Percentiles rank a stretch among this genome's conserved stretches.
phyloP scores from a whole-genome alignment of 169 alveolate genomes.

The Plasmodium falciparum region DNA sequence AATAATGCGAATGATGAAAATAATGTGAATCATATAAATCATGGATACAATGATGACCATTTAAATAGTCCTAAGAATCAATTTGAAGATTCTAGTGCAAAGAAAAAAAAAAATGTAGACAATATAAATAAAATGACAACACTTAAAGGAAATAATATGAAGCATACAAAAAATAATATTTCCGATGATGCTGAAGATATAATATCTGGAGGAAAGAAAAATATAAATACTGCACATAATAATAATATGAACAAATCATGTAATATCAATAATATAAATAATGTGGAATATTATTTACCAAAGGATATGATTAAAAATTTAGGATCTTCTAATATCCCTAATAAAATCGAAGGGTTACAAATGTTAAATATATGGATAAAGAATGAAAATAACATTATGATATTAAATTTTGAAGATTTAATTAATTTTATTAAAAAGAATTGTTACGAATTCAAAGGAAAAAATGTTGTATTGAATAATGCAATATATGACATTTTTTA shows the following conservation, averaged over 20 bases:
- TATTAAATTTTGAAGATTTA: slow-evolving; percentile 5
- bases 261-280: neutral
- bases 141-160: too few species aligned
- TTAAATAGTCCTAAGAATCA: too few species aligned
- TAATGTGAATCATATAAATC: too few species aligned
- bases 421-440: slow-evolving; percentile 32
- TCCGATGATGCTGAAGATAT: too few species aligned
- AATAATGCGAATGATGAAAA: too few species aligned
- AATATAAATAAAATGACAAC: too few species aligned
- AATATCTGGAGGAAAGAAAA: too few species aligned
- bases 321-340: neutral
- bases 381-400: slow-evolving; percentile 3
- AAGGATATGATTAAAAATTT: neutral
- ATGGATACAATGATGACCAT: too few species aligned
- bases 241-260: neutral
- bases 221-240: neutral
- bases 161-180: too few species aligned
- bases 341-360: slow-evolving; percentile 56
- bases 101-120: too few species aligned
- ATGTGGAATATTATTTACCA: slow-evolving; percentile 29
- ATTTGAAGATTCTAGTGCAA: too few species aligned
- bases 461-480: slow-evolving; percentile 34
- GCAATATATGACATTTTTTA: slow-evolving; percentile 47
- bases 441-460: slow-evolving; percentile 74
- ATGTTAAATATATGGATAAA: slow-evolving; percentile 40